phyloP scores from a whole-genome alignment of 2,329 filamentous ascomycete genomes.

The Sphaerostilbella broomeana region DNA sequence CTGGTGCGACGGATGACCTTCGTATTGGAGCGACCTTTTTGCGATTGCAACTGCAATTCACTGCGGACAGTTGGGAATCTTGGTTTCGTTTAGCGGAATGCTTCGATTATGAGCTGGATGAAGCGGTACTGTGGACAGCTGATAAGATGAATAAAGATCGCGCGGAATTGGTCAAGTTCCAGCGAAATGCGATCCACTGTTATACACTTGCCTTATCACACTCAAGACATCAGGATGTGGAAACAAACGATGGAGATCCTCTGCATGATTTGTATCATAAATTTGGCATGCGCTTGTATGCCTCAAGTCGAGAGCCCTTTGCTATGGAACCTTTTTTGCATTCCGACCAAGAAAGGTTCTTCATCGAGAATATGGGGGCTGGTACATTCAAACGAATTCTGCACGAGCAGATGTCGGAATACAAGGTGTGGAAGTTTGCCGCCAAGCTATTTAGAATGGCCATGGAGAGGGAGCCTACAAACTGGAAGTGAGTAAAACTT shows the following conservation, averaged over 20 bases:
- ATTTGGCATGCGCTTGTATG: conserved; percentile 56
- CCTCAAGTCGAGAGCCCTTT: conserved; percentile 55
- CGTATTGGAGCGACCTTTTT: conserved; percentile 76
- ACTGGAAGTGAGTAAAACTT: conserved; percentile 46
- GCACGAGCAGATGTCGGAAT: conserved; percentile 51
- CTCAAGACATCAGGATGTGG: conserved; percentile 39
- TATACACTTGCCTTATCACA: conserved; percentile 57
- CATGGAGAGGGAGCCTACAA: conserved; percentile 45
- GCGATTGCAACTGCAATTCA: conserved; percentile 75
- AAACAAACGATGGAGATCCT: conserved; percentile 43
- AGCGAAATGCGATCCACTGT: conserved; percentile 77
- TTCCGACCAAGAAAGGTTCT: conserved; percentile 50
- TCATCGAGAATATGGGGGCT: conserved; percentile 44
- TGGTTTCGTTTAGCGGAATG: conserved; percentile 87
- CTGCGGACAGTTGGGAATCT: conserved; percentile 75
- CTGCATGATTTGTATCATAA: conserved; percentile 54
- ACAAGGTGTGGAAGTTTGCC: conserved; percentile 57
- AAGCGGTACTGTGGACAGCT: conserved; percentile 79
- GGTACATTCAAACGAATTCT: conserved; percentile 47
- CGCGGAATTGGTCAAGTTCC: conserved; percentile 64
- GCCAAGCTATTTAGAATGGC: conserved; percentile 51
- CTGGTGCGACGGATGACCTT: conserved; percentile 75
- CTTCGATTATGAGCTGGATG: conserved; percentile 81
- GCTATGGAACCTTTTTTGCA: conserved; percentile 57
- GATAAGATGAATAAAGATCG: conserved; percentile 87